A percentile compares a stretch with the other conserved stretches of the same genome.
These are phyloP conservation scores for Heimioporus punctisporus DNA, from an alignment of 1,284 basidiomycete genomes.

Conservation along the genomic window DNA sequence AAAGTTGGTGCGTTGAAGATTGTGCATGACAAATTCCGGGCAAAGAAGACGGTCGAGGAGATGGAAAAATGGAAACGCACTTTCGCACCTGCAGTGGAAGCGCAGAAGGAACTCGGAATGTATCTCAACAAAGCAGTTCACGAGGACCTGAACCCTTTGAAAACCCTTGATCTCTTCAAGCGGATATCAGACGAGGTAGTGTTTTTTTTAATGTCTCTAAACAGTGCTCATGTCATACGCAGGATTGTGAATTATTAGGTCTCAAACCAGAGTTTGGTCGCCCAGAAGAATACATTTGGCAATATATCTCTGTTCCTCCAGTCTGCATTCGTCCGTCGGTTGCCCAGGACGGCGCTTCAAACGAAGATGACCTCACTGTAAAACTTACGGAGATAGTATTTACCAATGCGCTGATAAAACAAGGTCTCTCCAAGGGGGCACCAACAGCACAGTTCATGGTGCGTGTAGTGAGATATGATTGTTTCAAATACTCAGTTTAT, in stretches of 20 bases:
- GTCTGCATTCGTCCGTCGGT: conserved; percentile 98
- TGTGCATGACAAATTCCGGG: conserved; percentile 97
- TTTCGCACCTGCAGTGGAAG: conserved; percentile 84
- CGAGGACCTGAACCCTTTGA: conserved; percentile 96
- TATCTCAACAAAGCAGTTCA: conserved; percentile 90
- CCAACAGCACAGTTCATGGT: conserved; percentile 93
- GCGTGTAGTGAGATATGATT: conserved; percentile 16
- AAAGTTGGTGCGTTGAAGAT: conserved; percentile 96
- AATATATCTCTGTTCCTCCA: conserved; percentile 98
- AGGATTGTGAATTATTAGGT: conserved; percentile 97
- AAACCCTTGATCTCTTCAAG: conserved; percentile 93
- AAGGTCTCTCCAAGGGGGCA: conserved; percentile 86
- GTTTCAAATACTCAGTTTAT: conserved; percentile 9
- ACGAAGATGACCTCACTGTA: conserved; percentile 98
- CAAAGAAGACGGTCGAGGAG: conserved; percentile 92
- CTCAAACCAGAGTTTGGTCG: conserved; percentile 89
- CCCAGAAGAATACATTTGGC: conserved; percentile 99
- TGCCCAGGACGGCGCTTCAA: conserved; percentile 95
- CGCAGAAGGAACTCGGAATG: conserved; percentile 85
- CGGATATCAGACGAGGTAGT: conserved; percentile 89
- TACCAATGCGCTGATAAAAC: conserved; percentile 92
- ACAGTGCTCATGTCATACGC: conserved; percentile 1
- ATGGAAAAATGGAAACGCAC: conserved; percentile 89
- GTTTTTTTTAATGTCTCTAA: not conserved
- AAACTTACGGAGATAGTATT: conserved; percentile 99